Evolutionary conservation across 2,329 filamentous ascomycete species (phyloP), one percentile per base, ranked within the genome.

Genomic region (Neonectria faginata): DNA sequence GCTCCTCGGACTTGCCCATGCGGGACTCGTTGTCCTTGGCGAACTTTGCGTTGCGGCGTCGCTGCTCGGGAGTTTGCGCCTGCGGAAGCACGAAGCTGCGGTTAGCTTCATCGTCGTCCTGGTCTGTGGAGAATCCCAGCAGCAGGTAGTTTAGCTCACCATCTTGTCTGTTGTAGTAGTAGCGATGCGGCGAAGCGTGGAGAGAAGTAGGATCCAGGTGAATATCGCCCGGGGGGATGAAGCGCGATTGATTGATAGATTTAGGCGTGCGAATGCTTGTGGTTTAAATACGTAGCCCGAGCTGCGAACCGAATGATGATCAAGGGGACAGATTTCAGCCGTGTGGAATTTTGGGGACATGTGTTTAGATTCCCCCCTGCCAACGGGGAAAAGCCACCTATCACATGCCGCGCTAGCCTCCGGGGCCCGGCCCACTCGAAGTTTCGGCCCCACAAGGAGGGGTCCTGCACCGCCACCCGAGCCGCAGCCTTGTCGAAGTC

Each of bases 51-150:
- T 96, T 96, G 68, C 91, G 89, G 76, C 89, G 89, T 79, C 92
- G 90, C 84, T 96, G 93, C 80, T 93, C 88, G 72, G 91, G 92
- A 71, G 92, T 96, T 90, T 95, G 92, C 73, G 89, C 91, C 92
- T 94, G 55, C 22, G 25, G 42, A 33, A 33, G 10, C 16, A 44
- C 20, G n/a, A 33, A 62, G 20, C 57, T 41, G 64, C 65, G 62
- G 68, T 69, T 70, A 63, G 45, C 57, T 71, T 64, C 59, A 59
- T 58, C 61, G 65, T 48, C 18, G 52, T 62, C 50, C 42, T 42
- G 58, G 44, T 27, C 45, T 50, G 45, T 41, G 29, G 48, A 39
- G 48, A 42, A 42, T n/a, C 50, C 36, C 27, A 18, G 25, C 27
- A n/a, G 25, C 25, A 25, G 25, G 16, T 52, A 11, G 45, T 57